Percentiles rank a stretch among this genome's conserved stretches.
Evolutionary conservation across 176 grass and related monocot species (phyloP).

Genomic region (Elaeis guineensis): DNA sequence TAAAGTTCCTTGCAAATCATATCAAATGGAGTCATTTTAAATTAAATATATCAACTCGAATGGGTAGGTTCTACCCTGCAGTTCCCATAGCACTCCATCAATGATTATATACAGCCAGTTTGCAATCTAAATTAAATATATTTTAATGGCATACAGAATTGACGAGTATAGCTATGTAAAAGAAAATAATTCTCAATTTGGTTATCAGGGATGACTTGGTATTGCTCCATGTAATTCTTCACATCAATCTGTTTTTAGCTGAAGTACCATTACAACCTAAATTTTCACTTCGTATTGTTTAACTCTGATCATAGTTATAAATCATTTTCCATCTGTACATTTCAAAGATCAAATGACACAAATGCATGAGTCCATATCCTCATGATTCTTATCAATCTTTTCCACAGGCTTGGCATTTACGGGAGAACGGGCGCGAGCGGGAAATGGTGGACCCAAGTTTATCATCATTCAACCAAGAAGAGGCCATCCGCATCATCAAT

Average conservation of each 20-base stretch:
- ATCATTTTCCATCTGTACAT: too few species aligned
- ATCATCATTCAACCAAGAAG: conserved; percentile 11
- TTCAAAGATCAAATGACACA: not conserved
- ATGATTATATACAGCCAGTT: too few species aligned
- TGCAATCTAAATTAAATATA: too few species aligned
- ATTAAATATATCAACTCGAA: too few species aligned
- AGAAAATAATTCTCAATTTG: not conserved
- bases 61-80: too few species aligned
- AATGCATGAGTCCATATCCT: not conserved
- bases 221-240: too few species aligned
- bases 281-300: too few species aligned
- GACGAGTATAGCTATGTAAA: not conserved
- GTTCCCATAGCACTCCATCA: too few species aligned
- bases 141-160: not conserved
- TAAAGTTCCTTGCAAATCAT: not conserved
- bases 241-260: not conserved
- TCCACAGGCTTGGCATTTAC: conserved; percentile 30
- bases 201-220: too few species aligned
- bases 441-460: conserved; percentile 27
- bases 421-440: conserved; percentile 11
- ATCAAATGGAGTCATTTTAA: not conserved
- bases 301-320: too few species aligned
- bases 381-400: not conserved
- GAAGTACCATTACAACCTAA: too few species aligned
- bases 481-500: conserved; percentile 18